These are phyloP conservation scores for Waltergamsia citrina DNA, from an alignment of 2,329 filamentous ascomycete genomes.

Conservation along the genomic window DNA sequence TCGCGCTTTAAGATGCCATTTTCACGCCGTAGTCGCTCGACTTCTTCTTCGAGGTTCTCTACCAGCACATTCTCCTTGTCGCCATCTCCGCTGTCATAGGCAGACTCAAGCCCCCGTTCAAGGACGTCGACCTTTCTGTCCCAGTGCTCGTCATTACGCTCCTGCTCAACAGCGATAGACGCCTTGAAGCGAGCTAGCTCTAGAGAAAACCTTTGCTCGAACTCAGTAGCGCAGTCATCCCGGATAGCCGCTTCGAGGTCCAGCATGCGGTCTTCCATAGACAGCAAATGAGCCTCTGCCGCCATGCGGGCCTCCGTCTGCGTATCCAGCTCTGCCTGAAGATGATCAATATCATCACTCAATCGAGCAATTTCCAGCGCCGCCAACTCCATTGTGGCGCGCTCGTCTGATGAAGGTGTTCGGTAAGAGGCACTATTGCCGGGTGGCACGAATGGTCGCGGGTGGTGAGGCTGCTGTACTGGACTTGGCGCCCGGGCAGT, in stretches of 20 bases:
- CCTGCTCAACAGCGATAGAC: conserved; percentile 67
- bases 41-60: conserved; percentile 61
- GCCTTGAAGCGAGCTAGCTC: conserved; percentile 78
- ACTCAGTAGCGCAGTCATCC: conserved; percentile 81
- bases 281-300: conserved; percentile 63
- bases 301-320: conserved; percentile 63
- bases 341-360: conserved; percentile 59
- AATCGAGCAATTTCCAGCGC: conserved; percentile 75
- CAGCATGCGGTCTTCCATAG: conserved; percentile 55
- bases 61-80: conserved; percentile 54
- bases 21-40: conserved; percentile 57
- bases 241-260: conserved; percentile 75
- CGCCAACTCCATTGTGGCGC: conserved; percentile 72
- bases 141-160: conserved; percentile 73
- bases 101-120: conserved; percentile 34
- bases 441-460: conserved; percentile 30
- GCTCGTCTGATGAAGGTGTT: conserved; percentile 37
- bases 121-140: conserved; percentile 73
- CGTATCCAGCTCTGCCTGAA: conserved; percentile 58
- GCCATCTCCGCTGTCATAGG: conserved; percentile 40
- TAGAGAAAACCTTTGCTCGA: conserved; percentile 65
- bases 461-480: conserved; percentile 14
- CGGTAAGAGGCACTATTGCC: conserved; percentile 21
- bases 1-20: conserved; percentile 58
- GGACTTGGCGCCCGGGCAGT: conserved; percentile 17